Percentiles rank a stretch among this genome's conserved stretches.
Evolutionary conservation across 2,329 filamentous ascomycete species (phyloP).

Genomic region (Microsporum audouinii): DNA sequence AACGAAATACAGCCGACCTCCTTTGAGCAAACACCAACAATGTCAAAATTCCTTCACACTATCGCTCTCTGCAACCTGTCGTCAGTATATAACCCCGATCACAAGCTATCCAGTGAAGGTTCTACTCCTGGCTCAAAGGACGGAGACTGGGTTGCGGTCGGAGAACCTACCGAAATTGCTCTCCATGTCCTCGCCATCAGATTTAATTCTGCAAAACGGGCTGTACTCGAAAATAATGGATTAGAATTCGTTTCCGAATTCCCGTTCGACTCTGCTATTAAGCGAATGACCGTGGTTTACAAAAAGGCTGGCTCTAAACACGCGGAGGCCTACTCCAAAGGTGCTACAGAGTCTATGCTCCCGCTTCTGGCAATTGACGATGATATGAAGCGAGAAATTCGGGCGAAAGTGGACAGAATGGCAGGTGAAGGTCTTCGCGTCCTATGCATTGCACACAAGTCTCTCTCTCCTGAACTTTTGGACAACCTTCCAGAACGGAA

Average conservation of each 20-base stretch:
- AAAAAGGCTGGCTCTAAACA: conserved; percentile 9
- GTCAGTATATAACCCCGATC: conserved; percentile 37
- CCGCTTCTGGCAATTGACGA: conserved; percentile 46
- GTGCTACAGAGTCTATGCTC: conserved; percentile 54
- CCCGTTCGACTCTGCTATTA: conserved; percentile 57
- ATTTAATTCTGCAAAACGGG: conserved; percentile 45
- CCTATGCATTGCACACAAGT: conserved; percentile 30
- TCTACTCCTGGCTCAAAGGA: conserved; percentile 23
- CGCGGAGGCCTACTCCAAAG: conserved; percentile 24
- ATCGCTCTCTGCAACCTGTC: conserved; percentile 52
- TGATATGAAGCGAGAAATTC: conserved; percentile 41
- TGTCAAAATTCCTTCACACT: conserved; percentile 44
- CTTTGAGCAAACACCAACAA: background rate
- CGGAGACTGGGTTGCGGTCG: conserved; percentile 45
- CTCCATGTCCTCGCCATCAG: conserved; percentile 56
- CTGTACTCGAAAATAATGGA: conserved; percentile 34
- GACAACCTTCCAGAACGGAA: conserved; percentile 42
- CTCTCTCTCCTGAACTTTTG: conserved; percentile 27
- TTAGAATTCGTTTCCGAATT: conserved; percentile 49
- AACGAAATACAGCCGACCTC: conserved; percentile 8
- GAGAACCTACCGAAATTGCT: conserved; percentile 55
- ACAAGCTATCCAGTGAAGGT: conserved; percentile 11
- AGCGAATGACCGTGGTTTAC: conserved; percentile 59
- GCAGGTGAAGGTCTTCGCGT: conserved; percentile 53
- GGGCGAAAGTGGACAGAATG: conserved; percentile 51